Conservation (phyloP, 257 asterid species). For the Cynanchum wilfordii region DNA sequence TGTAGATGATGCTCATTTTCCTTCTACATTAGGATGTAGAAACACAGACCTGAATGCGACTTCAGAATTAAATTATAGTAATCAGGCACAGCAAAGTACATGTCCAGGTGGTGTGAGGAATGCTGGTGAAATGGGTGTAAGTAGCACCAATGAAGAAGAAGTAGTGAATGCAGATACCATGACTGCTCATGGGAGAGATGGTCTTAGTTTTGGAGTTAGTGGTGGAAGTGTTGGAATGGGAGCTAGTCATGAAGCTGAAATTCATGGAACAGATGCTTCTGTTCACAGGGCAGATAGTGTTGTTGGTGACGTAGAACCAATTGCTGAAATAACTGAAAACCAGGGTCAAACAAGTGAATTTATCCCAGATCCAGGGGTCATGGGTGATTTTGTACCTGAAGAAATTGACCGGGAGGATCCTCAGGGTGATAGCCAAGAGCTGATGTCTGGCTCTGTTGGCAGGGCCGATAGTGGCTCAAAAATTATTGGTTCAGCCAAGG, state of each 20-base stretch:
- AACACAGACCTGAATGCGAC: conserved; percentile 61
- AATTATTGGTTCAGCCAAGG: conserved; percentile 80
- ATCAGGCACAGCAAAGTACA: conserved; percentile 91
- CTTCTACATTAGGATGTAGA: conserved; percentile 67
- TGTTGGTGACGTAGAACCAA: conserved; percentile 80
- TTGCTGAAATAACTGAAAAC: conserved; percentile 87
- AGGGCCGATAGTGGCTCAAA: conserved; percentile 98
- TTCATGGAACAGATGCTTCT: conserved; percentile 76
- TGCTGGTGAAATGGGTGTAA: conserved; percentile 86
- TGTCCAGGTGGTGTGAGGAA: conserved; percentile 70
- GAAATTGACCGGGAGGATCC: conserved; percentile 87
- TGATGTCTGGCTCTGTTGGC: conserved; percentile 69
- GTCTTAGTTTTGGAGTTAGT: conserved; percentile 84
- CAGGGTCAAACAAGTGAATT: conserved; percentile 87
- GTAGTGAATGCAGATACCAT: conserved; percentile 83
- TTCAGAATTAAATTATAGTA: conserved; percentile 88
- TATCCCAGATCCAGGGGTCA: conserved; percentile 83
- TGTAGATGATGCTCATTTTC: conserved; percentile 64
- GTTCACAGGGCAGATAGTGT: conserved; percentile 74
- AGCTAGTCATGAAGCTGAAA: conserved; percentile 99
- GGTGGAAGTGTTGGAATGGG: conserved; percentile 99
- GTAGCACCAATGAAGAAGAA: conserved; percentile 97
- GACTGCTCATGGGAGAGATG: conserved; percentile 78
- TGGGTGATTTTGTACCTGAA: conserved; percentile 97
- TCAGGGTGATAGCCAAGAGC: conserved; percentile 89